These are phyloP conservation scores for Cydonia oblonga DNA, from an alignment of 331 rosid species.

Conservation along the genomic window DNA sequence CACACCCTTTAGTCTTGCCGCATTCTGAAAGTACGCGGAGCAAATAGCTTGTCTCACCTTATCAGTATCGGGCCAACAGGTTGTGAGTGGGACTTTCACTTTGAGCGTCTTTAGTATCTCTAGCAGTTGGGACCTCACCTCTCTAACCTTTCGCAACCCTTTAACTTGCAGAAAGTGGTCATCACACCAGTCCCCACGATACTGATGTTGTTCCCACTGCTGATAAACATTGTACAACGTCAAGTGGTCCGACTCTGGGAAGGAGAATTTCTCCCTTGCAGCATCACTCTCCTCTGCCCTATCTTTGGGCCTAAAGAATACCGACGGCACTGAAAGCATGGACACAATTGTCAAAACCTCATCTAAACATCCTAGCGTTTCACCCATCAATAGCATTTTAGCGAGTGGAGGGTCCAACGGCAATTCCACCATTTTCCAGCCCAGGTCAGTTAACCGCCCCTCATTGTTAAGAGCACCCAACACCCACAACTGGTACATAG, in stretches of 20 bases:
- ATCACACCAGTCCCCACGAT: conserved; percentile 91
- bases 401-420: conserved; percentile 97
- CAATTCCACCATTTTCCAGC: conserved; percentile 99
- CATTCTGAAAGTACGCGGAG: conserved; percentile 80
- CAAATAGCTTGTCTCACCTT: conserved; percentile 79
- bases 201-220: conserved; percentile 91
- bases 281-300: conserved; percentile 97
- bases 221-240: conserved; percentile 81
- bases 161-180: conserved; percentile 89
- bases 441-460: conserved; percentile 71
- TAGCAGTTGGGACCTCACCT: conserved; percentile 83
- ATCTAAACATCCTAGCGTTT: conserved; percentile 60
- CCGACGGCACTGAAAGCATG: conserved; percentile 95
- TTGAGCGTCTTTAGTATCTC: conserved; percentile 77
- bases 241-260: conserved; percentile 91
- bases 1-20: conserved; percentile 84
- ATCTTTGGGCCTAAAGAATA: conserved; percentile 90
- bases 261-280: conserved; percentile 77
- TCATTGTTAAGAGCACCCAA: conserved; percentile 94
- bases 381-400: conserved; percentile 93
- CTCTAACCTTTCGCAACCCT: conserved; percentile 83
- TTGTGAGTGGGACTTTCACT: conserved; percentile 37
- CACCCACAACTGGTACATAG: conserved; percentile 98
- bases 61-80: conserved; percentile 64
- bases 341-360: conserved; percentile 90